Base-by-base conservation (phyloP, 495 filamentous ascomycete genomes). In the Podospora fimiseda region DNA sequence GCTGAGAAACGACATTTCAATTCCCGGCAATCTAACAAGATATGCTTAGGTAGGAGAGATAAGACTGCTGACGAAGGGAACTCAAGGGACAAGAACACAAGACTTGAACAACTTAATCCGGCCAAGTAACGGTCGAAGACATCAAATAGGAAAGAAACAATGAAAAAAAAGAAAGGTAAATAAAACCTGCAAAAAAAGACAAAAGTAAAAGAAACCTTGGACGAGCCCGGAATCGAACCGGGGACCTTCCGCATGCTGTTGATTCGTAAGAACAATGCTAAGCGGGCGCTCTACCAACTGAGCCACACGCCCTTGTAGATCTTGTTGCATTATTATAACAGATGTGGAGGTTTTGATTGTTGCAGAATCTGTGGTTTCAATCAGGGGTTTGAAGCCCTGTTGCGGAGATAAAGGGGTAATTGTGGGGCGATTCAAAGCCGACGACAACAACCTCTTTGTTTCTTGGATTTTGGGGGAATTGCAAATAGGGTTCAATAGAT, bases 221-320 rank as follows among this genome's bases (percentile, higher is more conserved):
- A 58, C 55, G 55, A 50, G 55, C 55, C 52, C 50, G 55, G 55
- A 57, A 57, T 57, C 55, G 55, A 57, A 57, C 55, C 55, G 48
- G 51, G 55, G 55, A 57, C 55, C 55, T 58, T 58, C 52, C 55
- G 55, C 55, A 58, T 46, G 40, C 45, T 44, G n/a, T n/a, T n/a
- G 40, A 36, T 3, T 33, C 27, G 6, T 5, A 33, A 33, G 27
- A 20, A 20, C 22, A 45, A 55, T 55, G 51, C 55, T 57, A 57
- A 57, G 55, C 55, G 55, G 52, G 52, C 55, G 55, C 54, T 57
- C 54, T 57, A 57, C 55, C 50, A 57, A 57, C 55, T 57, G 55
- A 57, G 55, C 55, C 55, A 58, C 55, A 58, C 55, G 55, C 55
- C 55, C 55, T 24, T 38, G 6, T 37, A n/a, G 1, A 33, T 49